phyloP scores from a whole-genome alignment of 1,284 basidiomycete species.

The Agroathelia rolfsii region DNA sequence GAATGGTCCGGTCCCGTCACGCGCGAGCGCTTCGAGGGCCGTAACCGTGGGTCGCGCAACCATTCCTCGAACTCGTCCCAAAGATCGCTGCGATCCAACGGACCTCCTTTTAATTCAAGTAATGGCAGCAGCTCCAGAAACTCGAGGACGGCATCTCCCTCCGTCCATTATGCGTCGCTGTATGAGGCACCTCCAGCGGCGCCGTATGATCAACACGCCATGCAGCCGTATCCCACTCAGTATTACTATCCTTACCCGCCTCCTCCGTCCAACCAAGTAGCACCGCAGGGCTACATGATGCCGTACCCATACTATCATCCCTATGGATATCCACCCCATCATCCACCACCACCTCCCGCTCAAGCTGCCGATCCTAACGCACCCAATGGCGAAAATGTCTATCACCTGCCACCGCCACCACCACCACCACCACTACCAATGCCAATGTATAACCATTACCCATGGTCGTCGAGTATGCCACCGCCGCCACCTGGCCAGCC shows the following conservation, averaged over 20 bases:
- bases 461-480: too few relatives aligned
- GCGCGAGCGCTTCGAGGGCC: conserved; percentile 41
- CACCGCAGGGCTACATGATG: conserved; percentile 24
- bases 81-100: conserved; percentile 44
- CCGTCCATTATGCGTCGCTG: conserved; percentile 58
- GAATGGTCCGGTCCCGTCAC: conserved; percentile 62
- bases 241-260: conserved; percentile 31
- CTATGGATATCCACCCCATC: conserved; percentile 25
- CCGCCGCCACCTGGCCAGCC: too few relatives aligned
- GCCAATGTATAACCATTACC: too few relatives aligned
- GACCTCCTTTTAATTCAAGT: conserved; percentile 38
- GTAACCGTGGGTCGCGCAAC: conserved; percentile 29
- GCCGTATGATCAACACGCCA: conserved; percentile 40
- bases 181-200: conserved; percentile 48
- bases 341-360: conserved; percentile 23
- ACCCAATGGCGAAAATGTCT: conserved; percentile 14
- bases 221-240: conserved; percentile 26
- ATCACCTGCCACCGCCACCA: conserved; percentile 11
- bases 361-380: conserved; percentile 21
- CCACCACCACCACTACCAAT: conserved; percentile 16
- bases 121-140: conserved; percentile 52
- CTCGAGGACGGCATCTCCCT: conserved; percentile 63
- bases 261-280: too few relatives aligned
- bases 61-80: conserved; percentile 43
- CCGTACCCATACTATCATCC: conserved; percentile 28